phyloP scores from a whole-genome alignment of 1,139 yeast species.

The Protomyces lactucae-debilis region DNA sequence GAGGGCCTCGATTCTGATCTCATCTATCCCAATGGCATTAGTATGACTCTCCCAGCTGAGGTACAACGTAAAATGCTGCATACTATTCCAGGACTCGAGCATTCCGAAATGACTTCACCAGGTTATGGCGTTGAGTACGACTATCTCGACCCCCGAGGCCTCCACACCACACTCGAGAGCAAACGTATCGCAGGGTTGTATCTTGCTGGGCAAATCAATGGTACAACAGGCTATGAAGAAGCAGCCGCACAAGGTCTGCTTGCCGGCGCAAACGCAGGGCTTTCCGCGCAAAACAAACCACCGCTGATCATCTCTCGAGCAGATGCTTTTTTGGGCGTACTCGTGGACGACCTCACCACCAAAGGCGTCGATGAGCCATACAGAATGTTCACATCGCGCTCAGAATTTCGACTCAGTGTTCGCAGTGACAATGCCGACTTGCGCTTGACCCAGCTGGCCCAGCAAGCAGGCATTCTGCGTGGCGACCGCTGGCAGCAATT shows the following conservation, averaged over 20 bases:
- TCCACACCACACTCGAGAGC: constrained; percentile 72
- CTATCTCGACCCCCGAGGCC: constrained; percentile 88
- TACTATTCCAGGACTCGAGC: constrained; percentile 83
- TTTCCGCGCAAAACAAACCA: constrained; percentile 43
- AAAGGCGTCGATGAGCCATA: constrained; percentile 98
- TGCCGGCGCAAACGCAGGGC: constrained; percentile 92
- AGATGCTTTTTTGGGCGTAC: constrained; percentile 86
- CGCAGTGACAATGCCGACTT: constrained; percentile 92
- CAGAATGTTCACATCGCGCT: constrained; percentile 94
- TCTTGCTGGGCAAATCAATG: constrained; percentile 96
- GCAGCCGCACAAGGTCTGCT: constrained; percentile 87
- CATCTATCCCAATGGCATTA: constrained; percentile 90
- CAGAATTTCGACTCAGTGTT: constrained; percentile 84
- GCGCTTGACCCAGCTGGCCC: constrained; percentile 69
- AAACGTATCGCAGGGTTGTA: constrained; percentile 71
- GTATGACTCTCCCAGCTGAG: constrained; percentile 94
- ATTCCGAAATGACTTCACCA: constrained; percentile 81
- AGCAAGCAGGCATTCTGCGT: constrained; percentile 60
- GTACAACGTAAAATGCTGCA: constrained; percentile 70
- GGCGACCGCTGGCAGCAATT: constrained; percentile 55
- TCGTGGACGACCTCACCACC: constrained; percentile 88
- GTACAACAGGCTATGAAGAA: constrained; percentile 98
- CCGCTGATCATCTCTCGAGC: constrained; percentile 61
- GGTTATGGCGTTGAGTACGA: constrained; percentile 99
- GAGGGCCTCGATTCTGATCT: constrained; percentile 78